Evolutionary conservation across 768 basidiomycete genomes (phyloP).

Genomic region (Calocera cornea): DNA sequence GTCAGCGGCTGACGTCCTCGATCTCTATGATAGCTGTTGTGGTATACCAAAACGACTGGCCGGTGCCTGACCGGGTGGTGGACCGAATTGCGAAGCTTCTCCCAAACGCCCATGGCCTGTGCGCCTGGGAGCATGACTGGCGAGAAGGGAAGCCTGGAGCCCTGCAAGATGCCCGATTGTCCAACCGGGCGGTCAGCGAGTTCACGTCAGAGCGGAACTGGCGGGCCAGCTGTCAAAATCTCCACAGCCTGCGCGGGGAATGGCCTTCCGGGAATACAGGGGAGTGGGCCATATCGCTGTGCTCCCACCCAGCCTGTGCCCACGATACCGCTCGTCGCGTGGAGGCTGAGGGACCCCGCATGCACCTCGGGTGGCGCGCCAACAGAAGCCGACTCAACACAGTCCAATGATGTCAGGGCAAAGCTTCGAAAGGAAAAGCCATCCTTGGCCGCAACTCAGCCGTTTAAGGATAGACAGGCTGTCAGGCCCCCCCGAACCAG

Average conservation of each 20-base stretch:
- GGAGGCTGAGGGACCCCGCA: not conserved
- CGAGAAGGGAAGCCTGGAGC: no score
- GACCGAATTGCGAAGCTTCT: not conserved
- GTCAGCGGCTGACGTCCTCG: not conserved
- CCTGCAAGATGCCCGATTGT: not conserved
- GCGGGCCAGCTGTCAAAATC: not conserved
- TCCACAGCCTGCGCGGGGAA: not conserved
- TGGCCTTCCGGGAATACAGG: not conserved
- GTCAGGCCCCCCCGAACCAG: not conserved
- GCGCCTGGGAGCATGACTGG: not conserved
- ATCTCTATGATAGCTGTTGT: not conserved
- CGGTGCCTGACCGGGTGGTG: not conserved
- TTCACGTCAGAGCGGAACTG: not conserved
- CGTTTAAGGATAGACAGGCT: not conserved
- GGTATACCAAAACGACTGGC: not conserved
- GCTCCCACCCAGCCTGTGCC: not conserved
- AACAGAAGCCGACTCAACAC: not conserved
- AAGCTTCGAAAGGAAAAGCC: not conserved
- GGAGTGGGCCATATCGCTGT: not conserved
- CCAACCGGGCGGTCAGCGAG: not conserved
- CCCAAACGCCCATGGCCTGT: slow-evolving; percentile 4
- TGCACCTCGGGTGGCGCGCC: not conserved
- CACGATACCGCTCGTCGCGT: not conserved
- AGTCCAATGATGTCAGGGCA: not conserved
- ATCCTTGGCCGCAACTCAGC: not conserved